Base-by-base conservation (phyloP, 129 eudicot genomes). In the Pulicaria dysenterica region DNA sequence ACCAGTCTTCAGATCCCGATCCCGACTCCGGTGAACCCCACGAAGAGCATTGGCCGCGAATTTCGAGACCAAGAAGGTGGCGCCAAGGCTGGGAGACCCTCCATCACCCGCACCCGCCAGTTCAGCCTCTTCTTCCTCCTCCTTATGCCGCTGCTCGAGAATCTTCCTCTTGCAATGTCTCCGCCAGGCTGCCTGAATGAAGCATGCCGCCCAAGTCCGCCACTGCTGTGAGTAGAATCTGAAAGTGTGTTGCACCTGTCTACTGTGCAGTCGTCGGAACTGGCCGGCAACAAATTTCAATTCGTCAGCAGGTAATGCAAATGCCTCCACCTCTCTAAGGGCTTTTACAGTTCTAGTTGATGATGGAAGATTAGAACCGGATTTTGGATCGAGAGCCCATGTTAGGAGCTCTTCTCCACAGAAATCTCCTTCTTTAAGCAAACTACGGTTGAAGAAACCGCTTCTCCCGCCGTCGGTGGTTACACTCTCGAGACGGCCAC, bases 391-490 rank as follows among this genome's bases (percentile, higher is more conserved):
- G 0, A 92, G 79, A 6, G 96, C 98, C 98, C 98, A 92, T 0
- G 96, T 92, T 47, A 89, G 81, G 58, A 92, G 98, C 83, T 92
- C 98, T 78, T 92, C 98, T 2, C 98, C 98, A 62, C 98, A 92
- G 58, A 92, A 92, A 5, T 81, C 98, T 0, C 98, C 96, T 76
- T 92, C 96, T 83, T 92, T 85, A 36, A 92, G 77, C 49, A 89
- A 55, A 62, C 96, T 70, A 0, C 89, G 91, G 79, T 89, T 92
- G 79, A 77, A 87, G 69, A 92, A 92, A 2, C 98, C 96, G 9
- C 85, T 89, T 83, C 96, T 70, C 37, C 98, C 98, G 10, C 96
- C 96, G 24, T 89, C 96, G 0, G 98, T 92, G 13, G 98, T 92
- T 55, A 75, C 91, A 67, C 98, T 92, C 83, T 92, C 96, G 24